Evolutionary conservation across 495 filamentous ascomycete genomes (phyloP).

Genomic region (Cetradonia linearis): DNA sequence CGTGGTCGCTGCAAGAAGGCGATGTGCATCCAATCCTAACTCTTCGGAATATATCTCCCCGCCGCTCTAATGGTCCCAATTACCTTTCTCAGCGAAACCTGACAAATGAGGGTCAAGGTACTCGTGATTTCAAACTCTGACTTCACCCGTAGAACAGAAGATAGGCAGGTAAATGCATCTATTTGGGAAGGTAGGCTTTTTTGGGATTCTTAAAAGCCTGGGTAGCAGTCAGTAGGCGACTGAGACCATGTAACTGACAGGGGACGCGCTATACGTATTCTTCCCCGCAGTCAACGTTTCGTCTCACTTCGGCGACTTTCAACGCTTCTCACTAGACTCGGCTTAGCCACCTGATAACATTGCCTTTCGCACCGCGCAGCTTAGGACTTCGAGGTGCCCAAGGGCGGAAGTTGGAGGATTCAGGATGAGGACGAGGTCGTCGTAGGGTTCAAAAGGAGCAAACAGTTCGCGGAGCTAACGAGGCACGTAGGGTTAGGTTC

Average conservation of each 20-base stretch:
- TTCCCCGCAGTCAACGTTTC: background rate
- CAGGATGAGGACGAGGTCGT: background rate
- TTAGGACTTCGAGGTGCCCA: background rate
- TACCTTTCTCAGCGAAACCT: background rate
- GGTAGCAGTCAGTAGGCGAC: background rate
- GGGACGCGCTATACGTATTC: background rate
- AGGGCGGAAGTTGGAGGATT: background rate
- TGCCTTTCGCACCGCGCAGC: background rate
- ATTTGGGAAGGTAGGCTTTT: background rate
- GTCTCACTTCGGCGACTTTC: background rate
- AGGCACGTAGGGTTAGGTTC: background rate
- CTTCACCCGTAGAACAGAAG: background rate
- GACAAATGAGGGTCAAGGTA: background rate
- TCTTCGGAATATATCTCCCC: conserved; percentile 4
- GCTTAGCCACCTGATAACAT: background rate
- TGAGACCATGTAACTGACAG: background rate
- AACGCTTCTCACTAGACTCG: background rate
- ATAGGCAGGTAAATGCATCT: background rate
- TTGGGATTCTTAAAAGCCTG: background rate
- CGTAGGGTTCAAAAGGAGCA: background rate
- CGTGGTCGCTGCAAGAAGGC: background rate
- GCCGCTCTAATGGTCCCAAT: conserved; percentile 1
- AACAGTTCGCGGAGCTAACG: background rate
- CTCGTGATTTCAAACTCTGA: background rate
- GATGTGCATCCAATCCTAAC: background rate